A percentile compares a stretch with the other conserved stretches of the same genome.
phyloP scores from a whole-genome alignment of 2,329 filamentous ascomycete genomes.

The Penicillium sp. region DNA sequence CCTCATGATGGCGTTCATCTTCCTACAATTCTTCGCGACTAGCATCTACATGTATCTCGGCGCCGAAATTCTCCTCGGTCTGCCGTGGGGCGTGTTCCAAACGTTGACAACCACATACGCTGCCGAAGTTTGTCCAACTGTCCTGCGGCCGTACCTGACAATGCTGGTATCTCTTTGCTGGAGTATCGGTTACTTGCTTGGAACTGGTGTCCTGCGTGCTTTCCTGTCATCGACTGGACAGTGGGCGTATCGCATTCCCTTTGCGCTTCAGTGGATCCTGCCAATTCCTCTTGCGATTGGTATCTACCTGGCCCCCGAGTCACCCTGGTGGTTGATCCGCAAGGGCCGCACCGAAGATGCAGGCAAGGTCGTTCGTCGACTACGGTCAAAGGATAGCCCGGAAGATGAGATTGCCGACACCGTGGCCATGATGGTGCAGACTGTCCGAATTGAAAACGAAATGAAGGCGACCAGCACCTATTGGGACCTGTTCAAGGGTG shows the following conservation, averaged over 20 bases:
- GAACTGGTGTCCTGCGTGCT: slow-evolving; percentile 27
- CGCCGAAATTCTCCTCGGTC: slow-evolving; percentile 49
- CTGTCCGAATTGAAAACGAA: slow-evolving; percentile 18
- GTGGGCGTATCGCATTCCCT: slow-evolving; percentile 39
- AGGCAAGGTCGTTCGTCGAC: slow-evolving; percentile 18
- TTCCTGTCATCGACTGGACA: slow-evolving; percentile 29
- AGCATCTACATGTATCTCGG: slow-evolving; percentile 48
- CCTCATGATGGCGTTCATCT: slow-evolving; percentile 47
- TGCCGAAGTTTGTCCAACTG: slow-evolving; percentile 21
- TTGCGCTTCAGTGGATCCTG: slow-evolving; percentile 26
- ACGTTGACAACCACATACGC: slow-evolving; percentile 22
- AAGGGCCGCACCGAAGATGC: slow-evolving; percentile 17
- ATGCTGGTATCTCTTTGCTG: slow-evolving; percentile 41
- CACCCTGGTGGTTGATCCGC: slow-evolving; percentile 21
- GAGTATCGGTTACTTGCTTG: slow-evolving; percentile 24
- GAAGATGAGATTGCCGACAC: slow-evolving; percentile 17
- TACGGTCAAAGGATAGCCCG: slow-evolving; percentile 25
- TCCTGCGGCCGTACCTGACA: slow-evolving; percentile 30
- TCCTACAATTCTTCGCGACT: slow-evolving; percentile 52
- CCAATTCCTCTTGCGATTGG: slow-evolving; percentile 20
- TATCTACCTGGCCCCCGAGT: slow-evolving; percentile 22
- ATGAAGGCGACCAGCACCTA: slow-evolving; percentile 17
- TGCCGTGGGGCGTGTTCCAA: slow-evolving; percentile 36
- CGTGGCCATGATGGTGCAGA: slow-evolving; percentile 21
- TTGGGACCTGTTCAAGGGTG: slow-evolving; percentile 19